A percentile compares a stretch with the other conserved stretches of the same genome.
Conservation (phyloP, 2,329 filamentous ascomycete genomes). For the Geosmithia flava region DNA sequence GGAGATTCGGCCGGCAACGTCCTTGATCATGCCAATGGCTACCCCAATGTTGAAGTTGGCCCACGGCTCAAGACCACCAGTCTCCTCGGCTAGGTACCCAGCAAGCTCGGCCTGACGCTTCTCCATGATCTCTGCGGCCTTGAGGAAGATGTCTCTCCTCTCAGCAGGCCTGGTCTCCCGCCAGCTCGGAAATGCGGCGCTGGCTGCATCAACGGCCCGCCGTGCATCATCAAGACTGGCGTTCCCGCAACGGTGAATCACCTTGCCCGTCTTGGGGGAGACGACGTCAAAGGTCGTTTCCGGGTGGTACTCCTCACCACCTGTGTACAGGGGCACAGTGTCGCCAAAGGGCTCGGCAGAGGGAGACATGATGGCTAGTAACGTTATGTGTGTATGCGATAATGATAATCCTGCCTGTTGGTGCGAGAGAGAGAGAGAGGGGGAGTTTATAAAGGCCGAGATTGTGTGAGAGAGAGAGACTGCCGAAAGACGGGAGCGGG, state of each 20-base stretch:
- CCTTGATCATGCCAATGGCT: constrained; percentile 24
- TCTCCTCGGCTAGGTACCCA: constrained; percentile 43
- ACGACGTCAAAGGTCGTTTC: constrained; percentile 40
- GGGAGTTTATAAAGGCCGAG: too few relatives aligned
- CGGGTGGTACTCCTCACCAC: constrained; percentile 30
- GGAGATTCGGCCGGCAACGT: constrained; percentile 28
- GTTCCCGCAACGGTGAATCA: constrained; percentile 43
- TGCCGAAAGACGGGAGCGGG: too few relatives aligned
- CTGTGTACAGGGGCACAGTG: constrained; percentile 27
- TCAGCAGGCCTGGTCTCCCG: constrained; percentile 43
- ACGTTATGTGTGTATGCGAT: too few relatives aligned
- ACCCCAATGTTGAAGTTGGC: constrained; percentile 23
- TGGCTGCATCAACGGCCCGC: constrained; percentile 38
- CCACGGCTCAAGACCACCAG: constrained; percentile 25
- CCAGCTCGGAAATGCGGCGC: constrained; percentile 61
- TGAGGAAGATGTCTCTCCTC: constrained; percentile 59
- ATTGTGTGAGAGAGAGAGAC: too few relatives aligned
- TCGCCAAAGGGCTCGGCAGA: background rate
- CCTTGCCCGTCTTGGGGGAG: constrained; percentile 38
- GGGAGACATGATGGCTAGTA: background rate
- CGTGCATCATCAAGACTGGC: constrained; percentile 44
- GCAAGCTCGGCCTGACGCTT: constrained; percentile 46
- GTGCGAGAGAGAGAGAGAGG: too few relatives aligned
- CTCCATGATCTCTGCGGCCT: constrained; percentile 53
- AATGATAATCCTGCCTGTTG: too few relatives aligned